Conservation (phyloP, 192 early-diverging fungal genomes). For the Rhizophagus prolifer region DNA sequence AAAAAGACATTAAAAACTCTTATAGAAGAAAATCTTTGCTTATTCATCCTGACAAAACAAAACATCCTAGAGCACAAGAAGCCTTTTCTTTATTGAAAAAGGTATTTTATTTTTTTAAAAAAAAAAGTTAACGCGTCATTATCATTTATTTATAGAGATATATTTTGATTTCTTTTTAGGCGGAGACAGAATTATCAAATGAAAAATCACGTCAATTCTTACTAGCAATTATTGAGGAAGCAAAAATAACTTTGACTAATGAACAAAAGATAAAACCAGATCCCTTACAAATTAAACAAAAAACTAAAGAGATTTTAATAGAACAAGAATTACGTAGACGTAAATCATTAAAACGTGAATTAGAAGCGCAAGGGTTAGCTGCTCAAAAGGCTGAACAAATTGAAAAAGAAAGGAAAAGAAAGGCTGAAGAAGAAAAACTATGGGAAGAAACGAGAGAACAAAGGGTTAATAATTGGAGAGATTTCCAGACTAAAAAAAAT, state of each 20-base stretch:
- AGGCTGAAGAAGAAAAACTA: constrained; percentile 52
- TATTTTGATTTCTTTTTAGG: constrained; percentile 22
- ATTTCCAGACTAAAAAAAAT: constrained; percentile 55
- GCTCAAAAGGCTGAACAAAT: constrained; percentile 54
- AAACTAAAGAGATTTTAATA: constrained; percentile 52
- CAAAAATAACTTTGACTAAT: constrained; percentile 47
- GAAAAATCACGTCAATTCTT: constrained; percentile 43
- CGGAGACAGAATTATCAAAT: constrained; percentile 58
- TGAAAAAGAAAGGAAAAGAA: constrained; percentile 53
- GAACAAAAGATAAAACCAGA: constrained; percentile 43
- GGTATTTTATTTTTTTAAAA: neutral
- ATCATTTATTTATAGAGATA: neutral
- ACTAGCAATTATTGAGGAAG: constrained; percentile 55
- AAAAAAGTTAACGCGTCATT: neutral
- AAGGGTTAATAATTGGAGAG: constrained; percentile 59
- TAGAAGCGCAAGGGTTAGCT: constrained; percentile 55
- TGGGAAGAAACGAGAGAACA: constrained; percentile 60
- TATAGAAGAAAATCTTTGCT: constrained; percentile 62
- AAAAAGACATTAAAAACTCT: constrained; percentile 53
- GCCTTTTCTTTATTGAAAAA: constrained; percentile 60
- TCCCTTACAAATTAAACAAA: constrained; percentile 44
- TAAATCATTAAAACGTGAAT: constrained; percentile 52
- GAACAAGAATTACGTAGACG: constrained; percentile 53
- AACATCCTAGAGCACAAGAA: constrained; percentile 52
- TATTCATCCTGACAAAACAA: constrained; percentile 63